Conservation (phyloP, 2,329 filamentous ascomycete genomes). For the Microdochium trichocladiopsis region DNA sequence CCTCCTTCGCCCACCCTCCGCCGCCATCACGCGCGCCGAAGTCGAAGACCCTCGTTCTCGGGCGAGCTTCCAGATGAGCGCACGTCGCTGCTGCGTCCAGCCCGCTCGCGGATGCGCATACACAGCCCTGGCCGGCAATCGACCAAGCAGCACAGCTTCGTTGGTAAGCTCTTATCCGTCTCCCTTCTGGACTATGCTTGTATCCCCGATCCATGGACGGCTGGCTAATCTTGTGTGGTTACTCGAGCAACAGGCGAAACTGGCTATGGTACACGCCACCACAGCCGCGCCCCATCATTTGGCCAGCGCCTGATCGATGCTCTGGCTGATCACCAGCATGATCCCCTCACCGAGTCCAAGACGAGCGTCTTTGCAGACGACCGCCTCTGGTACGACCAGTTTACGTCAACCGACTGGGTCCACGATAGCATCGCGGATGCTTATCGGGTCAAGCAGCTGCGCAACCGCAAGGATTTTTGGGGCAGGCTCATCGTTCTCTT, state of each 20-base stretch:
- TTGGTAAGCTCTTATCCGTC: no score
- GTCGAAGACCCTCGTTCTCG: slow-evolving; percentile 14
- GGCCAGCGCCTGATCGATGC: slow-evolving; percentile 55
- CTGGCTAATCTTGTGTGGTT: not conserved
- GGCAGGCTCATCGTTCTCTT: slow-evolving; percentile 72
- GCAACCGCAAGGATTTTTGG: slow-evolving; percentile 74
- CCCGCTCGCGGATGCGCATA: slow-evolving; percentile 34
- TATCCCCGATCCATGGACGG: no score
- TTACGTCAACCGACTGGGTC: slow-evolving; percentile 96
- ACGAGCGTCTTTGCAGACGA: slow-evolving; percentile 68
- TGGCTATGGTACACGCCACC: slow-evolving; percentile 30
- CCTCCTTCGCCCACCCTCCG: slow-evolving; percentile 9
- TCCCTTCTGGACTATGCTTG: no score
- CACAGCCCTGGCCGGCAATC: slow-evolving; percentile 16
- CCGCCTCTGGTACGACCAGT: slow-evolving; percentile 97
- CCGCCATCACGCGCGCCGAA: slow-evolving; percentile 14
- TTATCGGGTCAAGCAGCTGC: slow-evolving; percentile 76
- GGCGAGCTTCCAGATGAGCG: slow-evolving; percentile 30
- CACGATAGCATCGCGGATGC: slow-evolving; percentile 95
- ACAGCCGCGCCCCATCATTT: slow-evolving; percentile 53
- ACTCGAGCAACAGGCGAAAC: slow-evolving; percentile 5
- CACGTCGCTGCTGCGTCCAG: slow-evolving; percentile 32
- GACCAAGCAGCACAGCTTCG: slow-evolving; percentile 31
- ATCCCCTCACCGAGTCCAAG: slow-evolving; percentile 57
- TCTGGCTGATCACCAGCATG: slow-evolving; percentile 45